A percentile compares a stretch with the other conserved stretches of the same genome.
These are phyloP conservation scores for Hirsutella minnesotensis DNA, from an alignment of 2,329 filamentous ascomycete species.

Conservation along the genomic window DNA sequence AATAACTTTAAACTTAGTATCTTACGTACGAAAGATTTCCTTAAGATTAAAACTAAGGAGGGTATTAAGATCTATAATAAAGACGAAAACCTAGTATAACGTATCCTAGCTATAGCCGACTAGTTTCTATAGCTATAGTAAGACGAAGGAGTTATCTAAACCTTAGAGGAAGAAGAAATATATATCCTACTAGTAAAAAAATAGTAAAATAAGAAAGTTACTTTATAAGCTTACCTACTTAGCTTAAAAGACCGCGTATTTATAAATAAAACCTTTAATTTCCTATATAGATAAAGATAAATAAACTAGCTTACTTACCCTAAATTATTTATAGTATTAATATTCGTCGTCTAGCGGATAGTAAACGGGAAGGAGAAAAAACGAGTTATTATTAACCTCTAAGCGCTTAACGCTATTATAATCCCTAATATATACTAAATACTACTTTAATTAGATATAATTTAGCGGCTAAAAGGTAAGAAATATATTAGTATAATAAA, in stretches of 20 bases:
- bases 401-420: background rate
- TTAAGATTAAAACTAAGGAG: too few relatives aligned
- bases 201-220: background rate
- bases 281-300: background rate
- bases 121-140: too few relatives aligned
- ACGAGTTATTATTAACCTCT: background rate
- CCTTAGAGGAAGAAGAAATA: background rate
- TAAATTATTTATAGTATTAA: slow-evolving; percentile 14
- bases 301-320: slow-evolving; percentile 22
- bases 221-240: background rate
- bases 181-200: background rate
- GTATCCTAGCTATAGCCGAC: too few relatives aligned
- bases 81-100: too few relatives aligned
- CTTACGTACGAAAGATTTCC: too few relatives aligned
- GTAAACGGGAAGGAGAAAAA: background rate
- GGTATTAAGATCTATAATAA: too few relatives aligned
- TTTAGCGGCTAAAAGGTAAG: background rate
- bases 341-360: background rate
- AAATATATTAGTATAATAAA: background rate
- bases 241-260: background rate
- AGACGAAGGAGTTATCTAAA: background rate
- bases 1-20: too few relatives aligned
- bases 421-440: background rate
- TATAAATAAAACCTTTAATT: background rate
- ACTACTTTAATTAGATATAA: background rate